Percentiles rank a stretch among this genome's conserved stretches.
These are phyloP conservation scores for Vaccinium myrtillus DNA, from an alignment of 148 eudicot genomes.

Conservation along the genomic window DNA sequence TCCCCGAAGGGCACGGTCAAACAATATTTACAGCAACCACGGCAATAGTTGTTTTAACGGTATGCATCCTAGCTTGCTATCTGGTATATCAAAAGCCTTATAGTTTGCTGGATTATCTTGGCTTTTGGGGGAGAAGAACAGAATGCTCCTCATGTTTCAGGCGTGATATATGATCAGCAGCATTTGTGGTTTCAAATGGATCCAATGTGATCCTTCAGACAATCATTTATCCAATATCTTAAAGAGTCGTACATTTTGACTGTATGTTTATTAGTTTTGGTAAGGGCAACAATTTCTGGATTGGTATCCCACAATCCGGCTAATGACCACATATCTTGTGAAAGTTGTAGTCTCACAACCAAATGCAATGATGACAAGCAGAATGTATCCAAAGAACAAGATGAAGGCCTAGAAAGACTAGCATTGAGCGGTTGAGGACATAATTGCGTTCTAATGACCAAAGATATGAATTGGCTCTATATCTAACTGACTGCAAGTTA, in stretches of 20 bases:
- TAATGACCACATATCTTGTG: not conserved
- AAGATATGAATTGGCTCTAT: not conserved
- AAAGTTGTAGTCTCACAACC: not conserved
- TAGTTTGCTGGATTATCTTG: not conserved
- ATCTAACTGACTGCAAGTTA: not conserved
- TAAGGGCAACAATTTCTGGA: not conserved
- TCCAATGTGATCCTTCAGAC: not conserved
- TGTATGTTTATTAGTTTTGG: not conserved
- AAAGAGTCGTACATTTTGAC: not conserved
- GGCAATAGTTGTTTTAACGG: slow-evolving; percentile 95
- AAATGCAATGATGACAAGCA: not conserved
- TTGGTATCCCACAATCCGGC: not conserved
- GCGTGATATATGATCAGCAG: not conserved
- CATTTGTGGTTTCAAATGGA: not conserved
- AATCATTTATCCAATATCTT: not conserved
- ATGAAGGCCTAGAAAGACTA: not conserved
- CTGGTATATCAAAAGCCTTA: not conserved
- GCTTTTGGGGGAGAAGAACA: not conserved
- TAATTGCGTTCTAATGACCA: not conserved
- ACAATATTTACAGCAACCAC: slow-evolving; percentile 98
- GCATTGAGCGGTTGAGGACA: not conserved
- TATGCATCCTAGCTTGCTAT: slow-evolving; percentile 33
- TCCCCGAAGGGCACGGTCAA: slow-evolving; percentile 98
- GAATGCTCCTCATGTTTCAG: not conserved
- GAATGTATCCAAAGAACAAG: not conserved